Conservation (phyloP, 2,329 filamentous ascomycete species). For the Polytolypa hystricis region DNA sequence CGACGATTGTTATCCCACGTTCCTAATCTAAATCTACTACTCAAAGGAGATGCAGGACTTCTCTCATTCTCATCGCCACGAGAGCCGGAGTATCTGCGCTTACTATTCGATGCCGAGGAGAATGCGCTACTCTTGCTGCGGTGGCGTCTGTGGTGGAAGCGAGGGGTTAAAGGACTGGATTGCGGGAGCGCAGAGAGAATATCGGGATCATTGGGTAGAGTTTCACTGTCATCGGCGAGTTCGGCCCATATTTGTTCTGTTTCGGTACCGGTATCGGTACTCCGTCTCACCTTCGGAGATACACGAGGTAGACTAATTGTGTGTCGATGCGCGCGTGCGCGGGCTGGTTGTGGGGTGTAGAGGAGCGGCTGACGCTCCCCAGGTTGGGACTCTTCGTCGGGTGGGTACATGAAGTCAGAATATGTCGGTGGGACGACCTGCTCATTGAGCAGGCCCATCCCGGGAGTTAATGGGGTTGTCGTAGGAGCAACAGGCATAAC, state of each 20-base stretch:
- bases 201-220: constrained; percentile 8
- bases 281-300: constrained; percentile 30
- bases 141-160: constrained; percentile 1
- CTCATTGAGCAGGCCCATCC: constrained; percentile 65
- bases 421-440: constrained; percentile 21
- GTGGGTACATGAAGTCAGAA: constrained; percentile 14
- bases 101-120: not conserved
- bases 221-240: constrained; percentile 59
- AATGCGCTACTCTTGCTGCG: constrained; percentile 7
- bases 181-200: constrained; percentile 2
- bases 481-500: constrained; percentile 39
- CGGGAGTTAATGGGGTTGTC: constrained; percentile 63
- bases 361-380: constrained; percentile 31
- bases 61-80: not conserved
- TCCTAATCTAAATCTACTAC: too few species aligned
- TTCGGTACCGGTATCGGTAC: constrained; percentile 49
- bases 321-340: constrained; percentile 20
- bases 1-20: too few species aligned
- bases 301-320: constrained; percentile 24
- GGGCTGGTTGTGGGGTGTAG: constrained; percentile 15
- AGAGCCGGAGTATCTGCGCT: not conserved
- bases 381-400: constrained; percentile 31
- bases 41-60: constrained; percentile 1
- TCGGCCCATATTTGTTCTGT: constrained; percentile 79
- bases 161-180: constrained; percentile 5